Base-by-base conservation (phyloP, 2,329 filamentous ascomycete species). In the Tolypocladium inflatum region DNA sequence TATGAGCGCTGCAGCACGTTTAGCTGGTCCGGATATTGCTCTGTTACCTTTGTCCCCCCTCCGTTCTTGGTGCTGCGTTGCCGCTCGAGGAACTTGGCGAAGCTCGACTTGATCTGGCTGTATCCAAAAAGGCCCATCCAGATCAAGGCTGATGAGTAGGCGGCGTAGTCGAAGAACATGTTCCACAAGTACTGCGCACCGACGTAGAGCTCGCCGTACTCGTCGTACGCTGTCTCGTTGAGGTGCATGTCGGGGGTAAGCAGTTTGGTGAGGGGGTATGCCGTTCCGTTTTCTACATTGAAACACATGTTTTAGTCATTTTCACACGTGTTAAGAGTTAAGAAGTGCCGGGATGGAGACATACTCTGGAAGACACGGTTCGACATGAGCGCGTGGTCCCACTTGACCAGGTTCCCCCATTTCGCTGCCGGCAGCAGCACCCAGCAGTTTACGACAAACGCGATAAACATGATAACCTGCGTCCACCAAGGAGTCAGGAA, bases 121-220 rank as follows among this genome's bases (percentile, higher is more conserved):
- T 72, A 81, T 0, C 82, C 80, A 58, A 85, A 85, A 0, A 82
- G 76, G 4, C 70, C 70, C 66, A 84, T 81, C 82, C 83, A 86
- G 7, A 78, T 78, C 54, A 85, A 73, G 0, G 81, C 80, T 1
- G 82, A 84, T 1, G 80, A 75, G 58, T 83, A 80, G 10, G 81
- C 78, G 7, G 83, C 81, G 58, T 85, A 85, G 65, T 82, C 80
- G 66, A 84, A 85, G 69, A 84, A 84, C 60, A 81, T 81, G 4
- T 65, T 63, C 82, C 82, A 86, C 3, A 83, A 73, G 48, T 79
- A 76, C 60, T 85, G 83, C 0, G 80, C 70, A 1, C 83, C 80
- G 56, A 84, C 78, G 61, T 83, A 83, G n/a, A 82, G 72, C 2
- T 79, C 79, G 0, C 83, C 83, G 39, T 80, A 71, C 58, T 78